Conservation (phyloP, 164 flowering plant species). For the Dillenia suffruticosa region DNA sequence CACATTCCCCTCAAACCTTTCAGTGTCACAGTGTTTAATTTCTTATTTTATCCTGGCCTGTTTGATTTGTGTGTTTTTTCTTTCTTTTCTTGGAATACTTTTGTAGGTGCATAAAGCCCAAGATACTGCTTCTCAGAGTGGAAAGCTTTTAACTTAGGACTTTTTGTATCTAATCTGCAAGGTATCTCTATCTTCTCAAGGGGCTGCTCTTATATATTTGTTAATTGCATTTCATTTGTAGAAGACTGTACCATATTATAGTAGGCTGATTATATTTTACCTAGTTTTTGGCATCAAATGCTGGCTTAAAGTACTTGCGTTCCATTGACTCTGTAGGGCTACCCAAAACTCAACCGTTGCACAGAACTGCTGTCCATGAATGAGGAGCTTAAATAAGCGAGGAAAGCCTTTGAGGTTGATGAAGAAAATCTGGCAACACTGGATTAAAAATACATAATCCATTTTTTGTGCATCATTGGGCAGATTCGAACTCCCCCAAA, state of each 20-base stretch:
- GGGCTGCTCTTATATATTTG: not conserved
- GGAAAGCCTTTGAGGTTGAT: conserved; percentile 85
- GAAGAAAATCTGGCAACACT: conserved; percentile 61
- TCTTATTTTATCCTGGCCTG: not conserved
- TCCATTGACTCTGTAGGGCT: conserved; percentile 40
- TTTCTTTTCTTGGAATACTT: not conserved
- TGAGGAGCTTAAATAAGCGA: conserved; percentile 94
- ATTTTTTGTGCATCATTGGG: no score
- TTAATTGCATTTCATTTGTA: not conserved
- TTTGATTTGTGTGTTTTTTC: no score
- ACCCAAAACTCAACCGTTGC: conserved; percentile 77
- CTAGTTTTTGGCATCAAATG: not conserved
- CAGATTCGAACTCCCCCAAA: no score
- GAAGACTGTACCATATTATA: not conserved
- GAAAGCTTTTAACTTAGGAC: conserved; percentile 87
- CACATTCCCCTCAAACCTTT: no score
- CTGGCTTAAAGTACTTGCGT: no score
- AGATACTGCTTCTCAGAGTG: conserved; percentile 76
- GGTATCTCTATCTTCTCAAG: conserved; percentile 35
- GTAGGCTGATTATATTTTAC: not conserved
- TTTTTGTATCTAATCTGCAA: conserved; percentile 76
- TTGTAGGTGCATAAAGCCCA: conserved; percentile 86
- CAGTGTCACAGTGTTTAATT: not conserved
- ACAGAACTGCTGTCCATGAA: conserved; percentile 82
- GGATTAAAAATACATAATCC: conserved; percentile 22